A percentile compares a stretch with the other conserved stretches of the same genome.
phyloP scores from a whole-genome alignment of 2,329 filamentous ascomycete genomes.

The Rutstroemia sp. region DNA sequence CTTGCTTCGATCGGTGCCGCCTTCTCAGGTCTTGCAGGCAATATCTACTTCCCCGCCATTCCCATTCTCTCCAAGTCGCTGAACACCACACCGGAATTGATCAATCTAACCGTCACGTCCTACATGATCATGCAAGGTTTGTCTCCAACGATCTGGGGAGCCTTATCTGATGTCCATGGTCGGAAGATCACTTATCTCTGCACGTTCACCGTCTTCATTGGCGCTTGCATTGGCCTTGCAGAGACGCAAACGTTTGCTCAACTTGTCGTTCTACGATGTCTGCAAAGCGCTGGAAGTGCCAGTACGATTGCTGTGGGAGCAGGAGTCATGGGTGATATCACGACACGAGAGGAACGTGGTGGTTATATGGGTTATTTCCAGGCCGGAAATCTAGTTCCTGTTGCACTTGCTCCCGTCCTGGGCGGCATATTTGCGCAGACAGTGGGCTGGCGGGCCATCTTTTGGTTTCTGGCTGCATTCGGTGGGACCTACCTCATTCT shows the following conservation, averaged over 20 bases:
- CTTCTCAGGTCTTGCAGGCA: conserved; percentile 19
- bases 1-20: conserved; percentile 20
- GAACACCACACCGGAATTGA: conserved; percentile 16
- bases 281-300: conserved; percentile 45
- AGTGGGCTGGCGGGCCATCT: conserved; percentile 42
- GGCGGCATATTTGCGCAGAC: conserved; percentile 38
- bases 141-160: conserved; percentile 40
- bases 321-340: conserved; percentile 57
- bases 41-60: conserved; percentile 26
- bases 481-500: conserved; percentile 30
- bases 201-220: conserved; percentile 46
- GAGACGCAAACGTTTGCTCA: conserved; percentile 40
- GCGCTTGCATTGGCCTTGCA: conserved; percentile 47
- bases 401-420: conserved; percentile 39
- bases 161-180: conserved; percentile 42
- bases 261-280: conserved; percentile 35
- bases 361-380: conserved; percentile 59
- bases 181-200: conserved; percentile 46
- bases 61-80: conserved; percentile 19
- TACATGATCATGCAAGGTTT: conserved; percentile 47
- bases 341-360: conserved; percentile 50
- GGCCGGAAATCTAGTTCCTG: conserved; percentile 30
- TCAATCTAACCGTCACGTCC: conserved; percentile 26
- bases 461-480: conserved; percentile 45
- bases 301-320: conserved; percentile 51